Evolutionary conservation across 108 stramenopile species (phyloP).

Genomic region (Nannochloropsis granulata): DNA sequence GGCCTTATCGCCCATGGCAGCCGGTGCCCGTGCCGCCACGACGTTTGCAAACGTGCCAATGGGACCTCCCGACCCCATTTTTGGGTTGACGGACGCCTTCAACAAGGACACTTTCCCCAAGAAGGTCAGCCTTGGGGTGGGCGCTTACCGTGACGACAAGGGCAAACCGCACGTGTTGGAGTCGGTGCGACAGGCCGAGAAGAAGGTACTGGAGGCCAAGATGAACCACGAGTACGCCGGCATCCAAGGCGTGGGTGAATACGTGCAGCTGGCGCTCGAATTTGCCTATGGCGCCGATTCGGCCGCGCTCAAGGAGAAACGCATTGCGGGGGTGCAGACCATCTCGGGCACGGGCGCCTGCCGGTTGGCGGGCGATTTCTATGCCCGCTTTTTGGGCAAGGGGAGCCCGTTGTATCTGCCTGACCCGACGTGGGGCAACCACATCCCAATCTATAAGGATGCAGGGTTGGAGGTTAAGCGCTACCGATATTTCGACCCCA

Average conservation of each 20-base stretch:
- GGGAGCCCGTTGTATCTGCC: slow-evolving; percentile 67
- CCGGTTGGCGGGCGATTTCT: slow-evolving; percentile 74
- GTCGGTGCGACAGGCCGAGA: slow-evolving; percentile 72
- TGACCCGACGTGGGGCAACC: slow-evolving; percentile 94
- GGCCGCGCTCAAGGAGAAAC: slow-evolving; percentile 50
- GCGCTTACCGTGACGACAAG: slow-evolving; percentile 50
- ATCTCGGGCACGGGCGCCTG: slow-evolving; percentile 92
- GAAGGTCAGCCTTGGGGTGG: slow-evolving; percentile 47
- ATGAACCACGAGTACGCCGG: slow-evolving; percentile 88
- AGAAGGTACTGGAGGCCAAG: slow-evolving; percentile 45
- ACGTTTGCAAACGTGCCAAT: slow-evolving; percentile 43
- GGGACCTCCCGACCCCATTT: slow-evolving; percentile 89
- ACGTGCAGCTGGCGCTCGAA: slow-evolving; percentile 56
- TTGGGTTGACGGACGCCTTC: slow-evolving; percentile 87
- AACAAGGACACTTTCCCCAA: slow-evolving; percentile 55
- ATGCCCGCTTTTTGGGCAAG: slow-evolving; percentile 46
- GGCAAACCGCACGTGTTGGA: slow-evolving; percentile 87
- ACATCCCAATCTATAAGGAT: slow-evolving; percentile 69
- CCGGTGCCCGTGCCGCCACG: background rate
- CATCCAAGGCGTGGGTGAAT: slow-evolving; percentile 60
- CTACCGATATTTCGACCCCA: slow-evolving; percentile 69
- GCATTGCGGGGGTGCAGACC: slow-evolving; percentile 59
- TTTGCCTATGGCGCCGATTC: slow-evolving; percentile 81
- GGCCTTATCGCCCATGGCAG: background rate
- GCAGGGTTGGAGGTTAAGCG: slow-evolving; percentile 62